phyloP scores from a whole-genome alignment of 257 asterid genomes.

The Solanum paucissectum region DNA sequence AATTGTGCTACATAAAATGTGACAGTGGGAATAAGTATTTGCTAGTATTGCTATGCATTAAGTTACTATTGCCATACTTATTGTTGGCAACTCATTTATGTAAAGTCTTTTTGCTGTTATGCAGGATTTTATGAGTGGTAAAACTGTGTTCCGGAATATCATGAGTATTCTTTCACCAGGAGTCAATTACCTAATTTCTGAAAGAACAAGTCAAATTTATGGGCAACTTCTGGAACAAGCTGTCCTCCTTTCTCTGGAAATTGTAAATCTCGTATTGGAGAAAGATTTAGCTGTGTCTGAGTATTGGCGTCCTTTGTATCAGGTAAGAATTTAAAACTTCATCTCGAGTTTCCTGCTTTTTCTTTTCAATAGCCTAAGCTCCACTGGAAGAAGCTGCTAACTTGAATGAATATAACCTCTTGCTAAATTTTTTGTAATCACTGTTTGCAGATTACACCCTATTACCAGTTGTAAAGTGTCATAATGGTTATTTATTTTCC shows the following conservation, averaged over 20 bases:
- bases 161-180: slow-evolving; percentile 78
- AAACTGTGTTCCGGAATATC: slow-evolving; percentile 67
- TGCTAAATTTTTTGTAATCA: not conserved
- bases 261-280: slow-evolving; percentile 71
- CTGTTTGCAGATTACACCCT: not conserved
- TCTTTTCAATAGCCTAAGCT: not conserved
- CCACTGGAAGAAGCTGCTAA: not conserved
- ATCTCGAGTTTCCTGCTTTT: not conserved
- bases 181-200: slow-evolving; percentile 53
- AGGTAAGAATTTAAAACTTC: slow-evolving; percentile 31
- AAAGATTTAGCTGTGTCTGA: slow-evolving; percentile 66
- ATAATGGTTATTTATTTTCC: not conserved
- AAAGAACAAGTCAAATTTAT: slow-evolving; percentile 63
- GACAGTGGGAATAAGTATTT: not conserved
- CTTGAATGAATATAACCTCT: not conserved
- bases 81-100: not conserved
- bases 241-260: slow-evolving; percentile 72
- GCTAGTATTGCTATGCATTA: not conserved
- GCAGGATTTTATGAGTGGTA: slow-evolving; percentile 98
- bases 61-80: not conserved
- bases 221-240: slow-evolving; percentile 81
- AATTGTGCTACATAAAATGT: not conserved
- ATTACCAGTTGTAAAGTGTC: not conserved
- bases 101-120: slow-evolving; percentile 7
- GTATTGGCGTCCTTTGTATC: slow-evolving; percentile 84